Base-by-base conservation (phyloP, 345 rosid genomes). In the Salix brachista region DNA sequence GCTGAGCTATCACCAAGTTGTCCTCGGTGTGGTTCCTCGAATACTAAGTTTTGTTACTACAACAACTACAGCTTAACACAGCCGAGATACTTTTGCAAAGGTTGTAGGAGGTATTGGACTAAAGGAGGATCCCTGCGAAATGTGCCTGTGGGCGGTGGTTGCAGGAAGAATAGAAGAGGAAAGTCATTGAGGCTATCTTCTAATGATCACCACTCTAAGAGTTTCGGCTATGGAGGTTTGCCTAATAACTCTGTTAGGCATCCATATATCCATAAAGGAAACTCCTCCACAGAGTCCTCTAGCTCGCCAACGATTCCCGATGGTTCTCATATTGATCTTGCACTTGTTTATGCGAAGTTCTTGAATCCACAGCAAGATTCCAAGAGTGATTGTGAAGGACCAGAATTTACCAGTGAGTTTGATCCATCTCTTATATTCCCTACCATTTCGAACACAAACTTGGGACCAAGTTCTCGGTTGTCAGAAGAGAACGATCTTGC, bases 31-130 rank as follows among this genome's bases (percentile, higher is more conserved):
- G 90, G 90, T 25, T 88, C 91, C 71, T 79, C 87, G 16, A 88
- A 87, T 70, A 90, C 93, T 36, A 88, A 88, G 74, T 90, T 90
- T 72, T 90, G 91, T 68, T 90, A 90, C 67, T 88, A 90, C 89
- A 90, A 90, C 84, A 90, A 90, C 78, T 90, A 90, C 77, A 90
- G 93, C 88, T 79, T 88, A 56, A 84, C 89, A 17, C 91, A 90
- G 52, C 93, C 91, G 0, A 70, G 93, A 50, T 90, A 90, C 83
- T 90, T 90, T 72, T 90, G 93, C 83, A 90, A 90, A 67, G 89
- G 88, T 70, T 90, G 91, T 44, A 73, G 91, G 71, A 82, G 93
- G 78, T 88, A 90, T 46, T 90, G 93, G 93, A 90, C 93, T 36
- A 87, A 84, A 81, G 91, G 91, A 0, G 91, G 93, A 18, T 87